phyloP scores from a whole-genome alignment of 257 asterid species.

The Thymus mandschuricus region DNA sequence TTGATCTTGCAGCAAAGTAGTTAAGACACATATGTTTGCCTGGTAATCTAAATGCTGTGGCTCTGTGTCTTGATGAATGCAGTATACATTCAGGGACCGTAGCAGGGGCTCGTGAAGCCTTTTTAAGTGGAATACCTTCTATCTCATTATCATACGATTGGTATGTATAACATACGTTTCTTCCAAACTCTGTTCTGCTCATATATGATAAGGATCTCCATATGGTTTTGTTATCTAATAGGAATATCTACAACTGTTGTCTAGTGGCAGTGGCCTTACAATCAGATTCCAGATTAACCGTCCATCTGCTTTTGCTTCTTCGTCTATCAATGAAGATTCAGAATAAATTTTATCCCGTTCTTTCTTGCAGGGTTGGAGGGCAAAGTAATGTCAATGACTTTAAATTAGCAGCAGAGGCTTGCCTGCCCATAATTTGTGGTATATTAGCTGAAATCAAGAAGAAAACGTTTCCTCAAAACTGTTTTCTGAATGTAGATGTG shows the following conservation, averaged over 20 bases:
- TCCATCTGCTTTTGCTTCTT: conserved; percentile 9
- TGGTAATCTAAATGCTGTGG: conserved; percentile 31
- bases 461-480: conserved; percentile 54
- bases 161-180: conserved; percentile 38
- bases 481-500: conserved; percentile 73
- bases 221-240: conserved; percentile 5
- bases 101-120: conserved; percentile 97
- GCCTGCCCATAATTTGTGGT: conserved; percentile 70
- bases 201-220: not conserved
- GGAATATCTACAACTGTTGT: conserved; percentile 13
- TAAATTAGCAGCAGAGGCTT: conserved; percentile 78
- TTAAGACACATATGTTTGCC: conserved; percentile 7
- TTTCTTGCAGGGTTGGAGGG: conserved; percentile 58
- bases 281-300: not conserved
- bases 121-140: conserved; percentile 72
- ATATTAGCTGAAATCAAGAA: conserved; percentile 58
- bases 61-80: conserved; percentile 51
- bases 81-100: conserved; percentile 93
- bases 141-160: conserved; percentile 86
- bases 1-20: not conserved
- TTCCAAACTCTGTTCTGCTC: not conserved
- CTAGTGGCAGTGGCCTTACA: not conserved
- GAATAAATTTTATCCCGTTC: conserved; percentile 20
- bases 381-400: conserved; percentile 59
- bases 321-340: conserved; percentile 7